Percentiles rank a stretch among this genome's conserved stretches.
These are phyloP conservation scores for Malbranchea zuffiana DNA, from an alignment of 2,329 filamentous ascomycete species.

Conservation along the genomic window DNA sequence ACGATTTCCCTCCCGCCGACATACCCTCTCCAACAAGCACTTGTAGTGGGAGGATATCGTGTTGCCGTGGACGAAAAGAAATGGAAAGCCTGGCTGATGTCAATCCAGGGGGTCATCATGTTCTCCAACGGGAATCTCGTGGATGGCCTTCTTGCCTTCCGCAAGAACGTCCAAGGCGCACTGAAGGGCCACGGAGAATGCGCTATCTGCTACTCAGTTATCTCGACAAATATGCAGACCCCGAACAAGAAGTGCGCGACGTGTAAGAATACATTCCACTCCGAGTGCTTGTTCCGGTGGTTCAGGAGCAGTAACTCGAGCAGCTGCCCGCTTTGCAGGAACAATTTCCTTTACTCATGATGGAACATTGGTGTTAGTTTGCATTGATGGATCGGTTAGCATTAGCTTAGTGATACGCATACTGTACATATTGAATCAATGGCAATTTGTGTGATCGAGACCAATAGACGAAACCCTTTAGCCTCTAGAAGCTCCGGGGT, in stretches of 20 bases:
- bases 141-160: constrained; percentile 76
- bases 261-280: constrained; percentile 90
- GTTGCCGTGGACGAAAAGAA: constrained; percentile 83
- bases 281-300: constrained; percentile 87
- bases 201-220: constrained; percentile 92
- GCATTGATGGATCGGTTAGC: too few species aligned
- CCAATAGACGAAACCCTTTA: too few species aligned
- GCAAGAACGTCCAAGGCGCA: constrained; percentile 73
- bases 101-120: constrained; percentile 82
- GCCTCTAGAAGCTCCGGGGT: too few species aligned
- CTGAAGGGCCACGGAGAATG: constrained; percentile 92
- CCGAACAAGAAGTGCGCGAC: constrained; percentile 86
- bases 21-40: constrained; percentile 71
- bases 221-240: constrained; percentile 75
- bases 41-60: constrained; percentile 65
- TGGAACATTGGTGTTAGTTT: neutral
- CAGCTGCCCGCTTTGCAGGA: constrained; percentile 85
- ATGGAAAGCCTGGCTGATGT: constrained; percentile 84
- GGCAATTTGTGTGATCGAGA: too few species aligned
- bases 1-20: constrained; percentile 67
- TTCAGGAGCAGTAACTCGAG: constrained; percentile 88
- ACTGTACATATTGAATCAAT: too few species aligned
- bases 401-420: too few species aligned
- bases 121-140: constrained; percentile 83
- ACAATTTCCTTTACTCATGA: constrained; percentile 60